These are phyloP conservation scores for Lactarius hatsudake DNA, from an alignment of 768 basidiomycete genomes.

Conservation along the genomic window DNA sequence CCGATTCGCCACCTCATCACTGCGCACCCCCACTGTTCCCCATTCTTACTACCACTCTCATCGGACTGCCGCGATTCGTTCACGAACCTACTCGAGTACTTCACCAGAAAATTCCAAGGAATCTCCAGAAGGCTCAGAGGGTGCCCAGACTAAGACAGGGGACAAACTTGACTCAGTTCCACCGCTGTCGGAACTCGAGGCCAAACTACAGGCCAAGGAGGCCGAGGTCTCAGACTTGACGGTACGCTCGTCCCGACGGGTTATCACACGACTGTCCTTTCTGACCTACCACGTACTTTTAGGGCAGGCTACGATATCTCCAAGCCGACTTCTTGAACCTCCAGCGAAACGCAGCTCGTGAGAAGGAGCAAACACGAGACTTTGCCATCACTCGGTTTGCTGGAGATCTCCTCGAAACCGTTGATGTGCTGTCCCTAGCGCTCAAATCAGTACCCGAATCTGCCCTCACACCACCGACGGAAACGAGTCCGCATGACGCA, in stretches of 20 bases:
- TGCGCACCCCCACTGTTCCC: constrained; percentile 49
- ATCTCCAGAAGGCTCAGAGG: constrained; percentile 31
- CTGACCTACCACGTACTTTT: constrained; percentile 26
- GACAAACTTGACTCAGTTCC: constrained; percentile 24
- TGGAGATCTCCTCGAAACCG: constrained; percentile 81
- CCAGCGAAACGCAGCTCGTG: constrained; percentile 85
- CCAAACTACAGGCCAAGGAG: constrained; percentile 77
- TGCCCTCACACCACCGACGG: constrained; percentile 36
- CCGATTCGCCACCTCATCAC: constrained; percentile 57
- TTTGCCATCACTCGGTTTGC: constrained; percentile 94
- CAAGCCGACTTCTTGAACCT: constrained; percentile 96
- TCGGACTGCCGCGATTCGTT: constrained; percentile 29
- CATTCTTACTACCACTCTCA: constrained; percentile 35
- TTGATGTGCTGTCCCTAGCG: constrained; percentile 85
- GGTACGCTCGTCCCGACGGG: constrained; percentile 44
- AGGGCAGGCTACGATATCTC: constrained; percentile 88
- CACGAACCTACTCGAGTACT: constrained; percentile 61
- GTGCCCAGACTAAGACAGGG: constrained; percentile 34
- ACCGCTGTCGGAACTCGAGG: constrained; percentile 35
- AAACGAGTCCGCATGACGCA: constrained; percentile 19
- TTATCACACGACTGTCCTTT: constrained; percentile 1
- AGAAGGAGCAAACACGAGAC: constrained; percentile 89
- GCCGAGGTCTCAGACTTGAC: constrained; percentile 80
- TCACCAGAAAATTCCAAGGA: constrained; percentile 37
- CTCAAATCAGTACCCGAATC: constrained; percentile 71